A percentile compares a stretch with the other conserved stretches of the same genome.
Conservation (phyloP, 768 basidiomycete genomes). For the Artomyces pyxidatus region DNA sequence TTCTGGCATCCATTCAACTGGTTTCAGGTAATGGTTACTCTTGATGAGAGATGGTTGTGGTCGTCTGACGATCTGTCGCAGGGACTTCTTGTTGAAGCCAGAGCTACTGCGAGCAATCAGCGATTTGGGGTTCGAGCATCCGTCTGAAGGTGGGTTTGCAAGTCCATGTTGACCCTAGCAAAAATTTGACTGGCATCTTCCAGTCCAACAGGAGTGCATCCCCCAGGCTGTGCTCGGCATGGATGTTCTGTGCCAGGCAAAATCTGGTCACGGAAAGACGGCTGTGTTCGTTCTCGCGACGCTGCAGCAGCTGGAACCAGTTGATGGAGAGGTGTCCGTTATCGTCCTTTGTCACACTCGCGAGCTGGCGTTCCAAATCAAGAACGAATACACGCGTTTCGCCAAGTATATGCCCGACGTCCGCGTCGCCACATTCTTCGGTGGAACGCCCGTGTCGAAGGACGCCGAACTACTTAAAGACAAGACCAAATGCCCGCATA, state of each 20-base stretch:
- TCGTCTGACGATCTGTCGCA: slow-evolving; percentile 26
- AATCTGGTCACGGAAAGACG: slow-evolving; percentile 98
- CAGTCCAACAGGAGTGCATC: slow-evolving; percentile 99
- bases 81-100: slow-evolving; percentile 97
- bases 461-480: slow-evolving; percentile 91
- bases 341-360: slow-evolving; percentile 98
- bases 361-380: slow-evolving; percentile 98
- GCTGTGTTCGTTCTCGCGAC: slow-evolving; percentile 98
- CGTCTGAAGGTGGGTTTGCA: slow-evolving; percentile 78
- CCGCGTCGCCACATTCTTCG: slow-evolving; percentile 95
- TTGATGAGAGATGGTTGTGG: slow-evolving; percentile 7
- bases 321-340: slow-evolving; percentile 96
- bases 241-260: slow-evolving; percentile 99
- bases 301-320: slow-evolving; percentile 95
- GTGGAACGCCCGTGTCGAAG: slow-evolving; percentile 90
- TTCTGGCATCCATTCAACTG: slow-evolving; percentile 99
- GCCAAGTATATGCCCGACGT: slow-evolving; percentile 99
- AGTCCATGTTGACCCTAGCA: not conserved
- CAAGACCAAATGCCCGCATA: slow-evolving; percentile 97
- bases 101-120: slow-evolving; percentile 95
- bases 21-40: slow-evolving; percentile 58
- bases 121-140: slow-evolving; percentile 99
- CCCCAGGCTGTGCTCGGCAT: slow-evolving; percentile 99
- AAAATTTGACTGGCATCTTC: slow-evolving; percentile 1
- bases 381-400: slow-evolving; percentile 99